Evolutionary conservation across 176 grass and related monocot species (phyloP), one percentile per base, ranked within the genome.

Genomic region (Lolium multiflorum): DNA sequence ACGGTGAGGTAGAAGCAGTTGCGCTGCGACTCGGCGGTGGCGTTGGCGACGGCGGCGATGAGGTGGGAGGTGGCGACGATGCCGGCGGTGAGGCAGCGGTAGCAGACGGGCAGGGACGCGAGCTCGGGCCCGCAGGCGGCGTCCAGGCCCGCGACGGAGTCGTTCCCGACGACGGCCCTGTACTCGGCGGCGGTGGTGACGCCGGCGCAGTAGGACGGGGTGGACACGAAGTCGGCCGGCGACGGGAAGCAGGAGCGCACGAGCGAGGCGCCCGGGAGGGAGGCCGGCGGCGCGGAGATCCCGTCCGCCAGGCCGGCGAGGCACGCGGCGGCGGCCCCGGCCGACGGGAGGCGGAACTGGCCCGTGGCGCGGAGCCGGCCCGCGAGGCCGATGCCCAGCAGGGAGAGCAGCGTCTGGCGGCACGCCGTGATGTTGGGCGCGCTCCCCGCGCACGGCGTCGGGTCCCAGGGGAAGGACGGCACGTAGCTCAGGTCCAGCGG

Each of bases 1-100:
- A 94, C 82, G 37, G 89, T 77, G 64, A 96, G 64, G 82, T 90
- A 90, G 84, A 99, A 99, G 86, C 97, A 99, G 20, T 84, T 84
- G 3, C 15, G 6, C 3, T 4, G 67, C 16, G 88, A 60, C 7
- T 82, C 60, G 63, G 82, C 71, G 14, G 90, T 81, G 0, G 5
- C 39, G 83, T 94, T 94, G 78, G 78, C 63, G 88, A 11, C 55
- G 59, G 90, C 81, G 58, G 78, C 48, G 46, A 87, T 89, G 72
- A 99, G 94, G 48, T 20, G 85, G 51, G 82, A 52, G 28, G 87
- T 39, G 84, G 95, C 76, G 28, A 16, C 6, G 71, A 86, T 82
- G 3, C 89, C 94, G 13, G 94, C 91, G 55, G 7, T 9, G 79
- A 74, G 77, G 20, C 94, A 97, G 7, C 14, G 2, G 26, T 10